Evolutionary conservation across 345 rosid species (phyloP).

Genomic region (Kernera saxatilis): DNA sequence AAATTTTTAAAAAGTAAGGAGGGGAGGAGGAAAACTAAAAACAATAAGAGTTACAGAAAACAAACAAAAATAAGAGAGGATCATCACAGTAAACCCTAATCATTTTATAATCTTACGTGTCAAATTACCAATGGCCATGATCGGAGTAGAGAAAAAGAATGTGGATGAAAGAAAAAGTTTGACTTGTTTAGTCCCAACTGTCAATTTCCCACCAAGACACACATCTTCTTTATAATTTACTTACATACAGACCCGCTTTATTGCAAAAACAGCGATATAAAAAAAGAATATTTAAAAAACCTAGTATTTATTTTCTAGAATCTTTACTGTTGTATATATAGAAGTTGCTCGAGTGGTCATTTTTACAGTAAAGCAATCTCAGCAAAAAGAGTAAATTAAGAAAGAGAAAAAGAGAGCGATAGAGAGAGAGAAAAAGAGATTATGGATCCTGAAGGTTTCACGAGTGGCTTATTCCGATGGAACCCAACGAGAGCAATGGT

Average conservation of each 20-base stretch:
- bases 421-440: not conserved
- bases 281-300: constrained; percentile 8
- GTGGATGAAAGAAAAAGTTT: constrained; percentile 28
- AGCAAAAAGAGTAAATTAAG: constrained; percentile 8
- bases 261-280: constrained; percentile 7
- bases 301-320: constrained; percentile 21
- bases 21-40: not conserved
- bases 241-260: not conserved
- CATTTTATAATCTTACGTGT: constrained; percentile 31
- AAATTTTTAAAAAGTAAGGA: not conserved
- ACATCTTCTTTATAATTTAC: not conserved
- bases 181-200: constrained; percentile 53
- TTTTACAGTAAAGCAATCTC: constrained; percentile 21
- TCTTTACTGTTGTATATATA: constrained; percentile 32
- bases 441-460: constrained; percentile 81
- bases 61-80: not conserved
- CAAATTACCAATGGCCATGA: constrained; percentile 14
- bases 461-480: constrained; percentile 76
- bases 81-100: constrained; percentile 21
- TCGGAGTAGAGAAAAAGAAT: constrained; percentile 6
- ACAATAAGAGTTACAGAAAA: not conserved
- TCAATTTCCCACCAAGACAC: constrained; percentile 37
- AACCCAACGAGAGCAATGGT: constrained; percentile 46
- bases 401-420: not conserved
- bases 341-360: constrained; percentile 18